Evolutionary conservation across 495 filamentous ascomycete species (phyloP), one percentile per base, ranked within the genome.

Genomic region (Neurospora sp.): DNA sequence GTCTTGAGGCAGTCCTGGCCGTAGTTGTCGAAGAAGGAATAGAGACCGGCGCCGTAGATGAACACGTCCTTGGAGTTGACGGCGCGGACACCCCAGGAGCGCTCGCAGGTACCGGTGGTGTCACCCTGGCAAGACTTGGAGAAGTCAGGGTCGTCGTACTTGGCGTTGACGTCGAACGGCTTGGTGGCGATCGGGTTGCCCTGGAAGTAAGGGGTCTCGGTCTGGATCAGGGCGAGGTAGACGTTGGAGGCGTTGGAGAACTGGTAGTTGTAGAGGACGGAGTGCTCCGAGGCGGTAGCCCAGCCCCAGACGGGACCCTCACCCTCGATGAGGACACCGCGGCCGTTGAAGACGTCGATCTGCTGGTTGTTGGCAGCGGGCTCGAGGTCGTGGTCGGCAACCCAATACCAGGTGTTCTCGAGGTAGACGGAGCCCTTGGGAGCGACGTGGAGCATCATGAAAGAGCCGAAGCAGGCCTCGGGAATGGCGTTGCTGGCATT

Each of bases 371-470:
- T 88, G 77, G 92, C 91, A 9, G 81, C 61, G 4, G 89, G 87
- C 79, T 97, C 95, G 48, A 98, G 90, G 74, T 93, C 92, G 84
- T 98, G 95, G 81, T 98, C 95, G 2, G 95, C 89, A 38, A 94
- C 93, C 95, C 95, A 98, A 81, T 91, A 92, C 95, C 95, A 98
- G 59, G 88, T 89, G 82, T 98, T 98, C 83, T 97, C 95, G 68
- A 97, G 82, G 81, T 97, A 97, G 18, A 90, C 87, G 70, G 88
- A 90, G 7, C 87, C 92, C 37, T 88, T 84, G 65, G 86, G 77
- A 6, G 92, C 92, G 44, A 97, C 82, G 79, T 97, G 94, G 22
- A 98, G 82, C 71, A 95, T 88, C 83, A 97, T 84, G 86, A 96
- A 96, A 14, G 93, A 86, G 38, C 90, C 93, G 79, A 88, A 89